Percentiles rank a stretch among this genome's conserved stretches.
These are phyloP conservation scores for Hortiboletus campestris DNA, from an alignment of 768 basidiomycete species.

Conservation along the genomic window DNA sequence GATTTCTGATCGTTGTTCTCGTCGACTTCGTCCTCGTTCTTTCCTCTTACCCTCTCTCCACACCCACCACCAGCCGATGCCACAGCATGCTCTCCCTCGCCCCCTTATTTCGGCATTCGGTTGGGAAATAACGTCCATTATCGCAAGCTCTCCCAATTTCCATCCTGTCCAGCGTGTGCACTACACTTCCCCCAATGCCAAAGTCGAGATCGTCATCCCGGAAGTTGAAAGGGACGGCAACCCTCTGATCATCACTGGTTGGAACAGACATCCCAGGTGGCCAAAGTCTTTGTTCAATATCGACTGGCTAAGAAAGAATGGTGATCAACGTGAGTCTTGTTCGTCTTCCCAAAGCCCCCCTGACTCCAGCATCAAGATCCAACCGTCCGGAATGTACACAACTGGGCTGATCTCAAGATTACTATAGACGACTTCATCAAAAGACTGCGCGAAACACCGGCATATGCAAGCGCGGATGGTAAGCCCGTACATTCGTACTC, in stretches of 20 bases:
- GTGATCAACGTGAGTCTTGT: conserved; percentile 23
- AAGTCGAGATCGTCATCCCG: conserved; percentile 34
- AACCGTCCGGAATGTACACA: conserved; percentile 60
- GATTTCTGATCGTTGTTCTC: not conserved
- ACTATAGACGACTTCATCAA: conserved; percentile 52
- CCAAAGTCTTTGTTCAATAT: conserved; percentile 49
- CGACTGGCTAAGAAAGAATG: conserved; percentile 49
- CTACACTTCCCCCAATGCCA: conserved; percentile 27
- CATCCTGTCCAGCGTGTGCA: conserved; percentile 37
- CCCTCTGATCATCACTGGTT: conserved; percentile 65
- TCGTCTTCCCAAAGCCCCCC: not conserved
- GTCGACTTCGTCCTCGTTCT: too few relatives aligned
- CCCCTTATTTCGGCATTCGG: conserved; percentile 39
- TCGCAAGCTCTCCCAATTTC: conserved; percentile 43
- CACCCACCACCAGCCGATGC: not conserved
- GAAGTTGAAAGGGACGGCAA: conserved; percentile 48
- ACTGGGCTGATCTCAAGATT: conserved; percentile 52
- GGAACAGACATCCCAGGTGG: conserved; percentile 58
- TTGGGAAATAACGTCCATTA: conserved; percentile 50
- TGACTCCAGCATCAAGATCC: conserved; percentile 42
- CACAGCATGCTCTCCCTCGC: not conserved
- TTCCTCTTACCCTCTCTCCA: too few relatives aligned
- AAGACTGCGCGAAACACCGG: conserved; percentile 36
- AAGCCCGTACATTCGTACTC: not conserved
- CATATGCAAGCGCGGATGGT: conserved; percentile 42